A percentile compares a stretch with the other conserved stretches of the same genome.
phyloP scores from a whole-genome alignment of 257 asterid genomes.

The Schizonepeta tenuifolia region DNA sequence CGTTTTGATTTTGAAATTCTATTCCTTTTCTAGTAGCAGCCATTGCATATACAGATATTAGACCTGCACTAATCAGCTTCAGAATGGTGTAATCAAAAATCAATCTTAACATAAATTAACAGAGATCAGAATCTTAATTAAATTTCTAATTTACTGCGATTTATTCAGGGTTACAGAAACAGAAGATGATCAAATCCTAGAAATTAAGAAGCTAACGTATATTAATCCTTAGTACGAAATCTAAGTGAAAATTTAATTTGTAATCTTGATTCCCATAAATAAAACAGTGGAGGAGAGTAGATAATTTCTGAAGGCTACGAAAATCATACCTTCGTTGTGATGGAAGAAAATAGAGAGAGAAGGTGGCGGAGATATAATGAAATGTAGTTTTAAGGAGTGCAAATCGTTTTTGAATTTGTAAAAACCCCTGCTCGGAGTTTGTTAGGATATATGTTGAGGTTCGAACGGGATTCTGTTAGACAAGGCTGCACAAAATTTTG shows the following conservation, averaged over 20 bases:
- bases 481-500: not conserved
- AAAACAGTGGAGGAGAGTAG: no score
- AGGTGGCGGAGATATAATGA: not conserved
- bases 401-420: slow-evolving; percentile 35
- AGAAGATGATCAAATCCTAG: not conserved
- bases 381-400: not conserved
- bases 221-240: not conserved
- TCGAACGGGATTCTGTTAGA: slow-evolving; percentile 29
- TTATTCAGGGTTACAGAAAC: not conserved
- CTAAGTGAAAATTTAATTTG: no score
- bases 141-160: not conserved
- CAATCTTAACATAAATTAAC: no score
- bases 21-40: slow-evolving; percentile 38
- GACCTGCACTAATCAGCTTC: slow-evolving; percentile 1
- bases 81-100: not conserved
- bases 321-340: no score
- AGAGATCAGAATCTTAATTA: no score
- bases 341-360: not conserved
- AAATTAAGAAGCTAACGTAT: not conserved
- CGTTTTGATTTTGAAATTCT: slow-evolving; percentile 33
- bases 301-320: no score
- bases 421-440: slow-evolving; percentile 7
- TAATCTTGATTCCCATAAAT: not conserved
- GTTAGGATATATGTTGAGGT: slow-evolving; percentile 43
- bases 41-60: slow-evolving; percentile 38